Evolutionary conservation across 495 filamentous ascomycete species (phyloP), one percentile per base, ranked within the genome.

Genomic region (Podospora australis): DNA sequence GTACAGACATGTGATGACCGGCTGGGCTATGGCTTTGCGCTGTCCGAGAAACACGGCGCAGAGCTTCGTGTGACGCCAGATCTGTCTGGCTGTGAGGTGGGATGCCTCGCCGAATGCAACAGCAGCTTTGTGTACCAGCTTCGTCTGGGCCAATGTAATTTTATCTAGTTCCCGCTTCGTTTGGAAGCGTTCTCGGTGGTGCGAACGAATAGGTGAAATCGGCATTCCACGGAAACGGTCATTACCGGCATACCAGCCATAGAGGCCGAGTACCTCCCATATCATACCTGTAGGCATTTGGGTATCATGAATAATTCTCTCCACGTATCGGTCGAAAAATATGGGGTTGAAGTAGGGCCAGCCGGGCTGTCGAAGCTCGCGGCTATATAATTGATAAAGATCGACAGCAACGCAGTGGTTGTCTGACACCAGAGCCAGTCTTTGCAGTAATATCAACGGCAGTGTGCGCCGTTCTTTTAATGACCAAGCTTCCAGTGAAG

Each of bases 41-140:
- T n/a, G n/a, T n/a, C n/a, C n/a, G n/a, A 28, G 53, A 51, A 17
- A 76, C 64, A 30, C 71, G 59, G 13, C 59, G 57, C 42, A 78
- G 52, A 9, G 70, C 63, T 14, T 57, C 60, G 23, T 70, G 60
- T 32, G 54, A 49, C 19, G 55, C 51, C n/a, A 71, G 14, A 6
- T 14, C 13, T 36, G 32, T 16, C 32, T 36, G 32, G 14, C 14
- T 4, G n/a, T 36, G n/a, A 36, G 41, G 17, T 58, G 52, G 5
- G 63, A 52, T 14, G 70, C 63, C 2, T 52, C 39, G 35, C 58
- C 60, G 46, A 71, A 69, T 22, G 55, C 51, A 7, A 53, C 45
- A n/a, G 69, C 63, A 26, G 65, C 47, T 5, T 53, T 53, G n/a
- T n/a, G n/a, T n/a, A n/a, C n/a, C n/a, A n/a, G n/a, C n/a, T n/a